Percentiles rank a stretch among this genome's conserved stretches.
Conservation (phyloP, 371 early-diverging fungal species). For the Rhizopus stolonifer region DNA sequence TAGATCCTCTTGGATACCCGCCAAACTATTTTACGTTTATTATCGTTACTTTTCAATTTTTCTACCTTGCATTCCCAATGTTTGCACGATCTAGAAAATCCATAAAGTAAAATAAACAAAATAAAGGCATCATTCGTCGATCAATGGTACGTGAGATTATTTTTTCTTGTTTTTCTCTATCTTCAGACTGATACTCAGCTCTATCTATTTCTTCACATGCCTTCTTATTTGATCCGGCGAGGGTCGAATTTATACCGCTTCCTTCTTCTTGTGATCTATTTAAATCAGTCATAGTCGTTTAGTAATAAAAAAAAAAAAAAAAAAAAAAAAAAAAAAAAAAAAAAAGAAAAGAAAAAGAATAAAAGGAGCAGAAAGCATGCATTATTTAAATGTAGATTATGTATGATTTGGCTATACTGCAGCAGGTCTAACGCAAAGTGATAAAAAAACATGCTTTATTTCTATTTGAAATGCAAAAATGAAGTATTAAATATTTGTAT, state of each 20-base stretch:
- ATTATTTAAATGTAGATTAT: too few relatives aligned
- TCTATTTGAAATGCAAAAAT: conserved; percentile 1
- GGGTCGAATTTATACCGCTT: not conserved
- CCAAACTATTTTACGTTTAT: conserved; percentile 21
- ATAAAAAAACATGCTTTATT: not conserved
- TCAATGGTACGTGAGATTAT: conserved; percentile 33
- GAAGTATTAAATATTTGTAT: not conserved
- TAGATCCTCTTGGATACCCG: conserved; percentile 22
- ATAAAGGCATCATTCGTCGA: conserved; percentile 42
- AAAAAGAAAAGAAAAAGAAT: too few relatives aligned
- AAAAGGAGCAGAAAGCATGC: too few relatives aligned
- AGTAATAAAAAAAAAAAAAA: too few relatives aligned
- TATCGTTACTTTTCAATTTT: not conserved
- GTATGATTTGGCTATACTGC: too few relatives aligned
- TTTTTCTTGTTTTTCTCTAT: conserved; percentile 27
- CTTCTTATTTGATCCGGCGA: too few relatives aligned
- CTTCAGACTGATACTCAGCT: not conserved
- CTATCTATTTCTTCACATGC: too few relatives aligned
- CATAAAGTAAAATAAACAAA: conserved; percentile 47
- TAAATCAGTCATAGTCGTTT: too few relatives aligned
- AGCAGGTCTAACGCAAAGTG: too few relatives aligned
- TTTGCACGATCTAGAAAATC: conserved; percentile 49
- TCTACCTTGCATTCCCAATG: conserved; percentile 48
- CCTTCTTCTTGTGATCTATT: not conserved
- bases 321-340: too few relatives aligned